These are phyloP conservation scores for Mycena epipterygia DNA, from an alignment of 768 basidiomycete species.

Conservation along the genomic window DNA sequence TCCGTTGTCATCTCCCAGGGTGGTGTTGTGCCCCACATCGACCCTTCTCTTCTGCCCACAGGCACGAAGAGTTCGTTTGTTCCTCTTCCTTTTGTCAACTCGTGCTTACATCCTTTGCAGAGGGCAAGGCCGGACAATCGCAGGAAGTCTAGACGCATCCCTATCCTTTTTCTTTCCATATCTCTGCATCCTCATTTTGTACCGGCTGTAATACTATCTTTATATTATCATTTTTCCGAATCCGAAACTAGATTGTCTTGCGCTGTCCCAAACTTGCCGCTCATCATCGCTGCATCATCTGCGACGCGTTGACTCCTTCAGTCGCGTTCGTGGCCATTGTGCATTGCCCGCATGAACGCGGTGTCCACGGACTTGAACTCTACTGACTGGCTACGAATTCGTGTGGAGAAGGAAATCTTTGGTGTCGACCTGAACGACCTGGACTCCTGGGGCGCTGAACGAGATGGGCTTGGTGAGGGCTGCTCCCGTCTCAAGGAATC, in stretches of 20 bases:
- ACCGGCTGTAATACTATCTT: constrained; percentile 7
- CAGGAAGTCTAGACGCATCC: not conserved
- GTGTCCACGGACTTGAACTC: too few relatives aligned
- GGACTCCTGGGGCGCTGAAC: too few relatives aligned
- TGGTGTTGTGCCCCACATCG: constrained; percentile 21
- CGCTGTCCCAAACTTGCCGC: too few relatives aligned
- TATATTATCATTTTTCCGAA: constrained; percentile 4
- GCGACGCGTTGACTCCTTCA: too few relatives aligned
- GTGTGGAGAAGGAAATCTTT: too few relatives aligned
- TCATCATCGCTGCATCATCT: too few relatives aligned
- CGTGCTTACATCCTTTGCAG: not conserved
- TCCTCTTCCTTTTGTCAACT: not conserved
- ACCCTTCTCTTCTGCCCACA: constrained; percentile 9
- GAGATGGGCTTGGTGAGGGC: too few relatives aligned
- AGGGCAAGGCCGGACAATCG: constrained; percentile 7
- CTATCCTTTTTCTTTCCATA: not conserved
- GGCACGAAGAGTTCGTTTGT: constrained; percentile 12
- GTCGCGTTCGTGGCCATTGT: too few relatives aligned
- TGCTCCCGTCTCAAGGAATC: too few relatives aligned
- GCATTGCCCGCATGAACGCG: too few relatives aligned
- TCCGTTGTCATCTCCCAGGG: constrained; percentile 30
- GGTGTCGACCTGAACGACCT: too few relatives aligned
- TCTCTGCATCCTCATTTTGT: not conserved
- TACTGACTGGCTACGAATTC: too few relatives aligned
- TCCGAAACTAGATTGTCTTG: constrained; percentile 8